Base-by-base conservation (phyloP, 2,329 filamentous ascomycete species). In the Fusarium subtropicale region DNA sequence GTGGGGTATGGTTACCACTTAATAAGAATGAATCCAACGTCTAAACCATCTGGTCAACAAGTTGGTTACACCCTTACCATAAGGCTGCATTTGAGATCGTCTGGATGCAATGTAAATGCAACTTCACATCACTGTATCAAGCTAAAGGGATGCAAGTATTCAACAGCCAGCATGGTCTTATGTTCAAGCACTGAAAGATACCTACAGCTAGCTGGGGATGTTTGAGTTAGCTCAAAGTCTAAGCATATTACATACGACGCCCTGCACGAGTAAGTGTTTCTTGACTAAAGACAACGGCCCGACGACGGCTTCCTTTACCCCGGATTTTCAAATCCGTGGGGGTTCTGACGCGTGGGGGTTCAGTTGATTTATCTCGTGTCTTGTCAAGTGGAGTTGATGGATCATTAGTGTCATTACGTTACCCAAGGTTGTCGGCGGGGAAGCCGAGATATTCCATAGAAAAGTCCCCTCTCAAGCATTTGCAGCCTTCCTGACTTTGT, bases 261-360 rank as follows among this genome's bases (percentile, higher is more conserved):
- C 9, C 20, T 15, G 7, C 9, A 41, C 3, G 20, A 16, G 2
- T 16, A 12, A 4, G 12, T 15, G 8, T 9, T 30, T 30, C 4
- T 13, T 30, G 3, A 46, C 44, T 31, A 30, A 22, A 7, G 16
- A n/a, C 5, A 12, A 1, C 6, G n/a, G 48, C 46, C 28, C 15
- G 26, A 13, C n/a, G 9, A 10, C 36, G 4, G 15, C 7, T 20
- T 20, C 3, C 24, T 18, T 39, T 54, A 52, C 45, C 44, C 64
- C 39, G 20, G 60, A 48, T 39, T 26, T 24, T n/a, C 24, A 12
- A 24, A 28, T 13, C 30, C 39, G 62, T 60, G 62, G 54, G 62
- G 62, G 26, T 13, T 36, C 39, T 65, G 38, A 22, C 2, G 11
- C 13, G 60, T 65, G 62, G 62, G 62, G 60, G 60, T 60, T 4